Conservation (phyloP, 1,284 basidiomycete genomes). For the Serendipita sp. region DNA sequence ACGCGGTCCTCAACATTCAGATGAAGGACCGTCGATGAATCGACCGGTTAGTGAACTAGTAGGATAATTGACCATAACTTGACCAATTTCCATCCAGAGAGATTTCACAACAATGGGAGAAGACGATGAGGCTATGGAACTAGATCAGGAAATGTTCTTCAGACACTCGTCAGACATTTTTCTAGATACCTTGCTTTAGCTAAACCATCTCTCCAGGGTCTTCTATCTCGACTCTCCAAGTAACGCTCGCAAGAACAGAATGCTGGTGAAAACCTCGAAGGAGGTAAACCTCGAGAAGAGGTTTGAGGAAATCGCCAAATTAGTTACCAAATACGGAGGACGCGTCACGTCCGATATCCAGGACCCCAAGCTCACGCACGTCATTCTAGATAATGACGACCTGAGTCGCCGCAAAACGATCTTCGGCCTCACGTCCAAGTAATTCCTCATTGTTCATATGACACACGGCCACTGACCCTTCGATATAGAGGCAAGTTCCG, state of each 20-base stretch:
- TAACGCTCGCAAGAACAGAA: constrained; percentile 52
- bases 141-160: constrained; percentile 65
- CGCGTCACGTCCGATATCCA: constrained; percentile 42
- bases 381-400: constrained; percentile 69
- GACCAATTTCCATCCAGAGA: too few species aligned
- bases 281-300: constrained; percentile 21
- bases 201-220: constrained; percentile 30
- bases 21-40: too few species aligned
- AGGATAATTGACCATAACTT: too few species aligned
- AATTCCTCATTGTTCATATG: constrained; percentile 14
- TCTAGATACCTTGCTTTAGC: not conserved
- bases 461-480: constrained; percentile 14
- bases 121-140: constrained; percentile 46
- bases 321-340: constrained; percentile 59
- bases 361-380: constrained; percentile 69
- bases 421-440: constrained; percentile 59
- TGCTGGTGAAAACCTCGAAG: constrained; percentile 41
- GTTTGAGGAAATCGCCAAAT: constrained; percentile 35
- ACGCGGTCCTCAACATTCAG: not conserved
- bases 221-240: constrained; percentile 77
- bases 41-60: too few species aligned
- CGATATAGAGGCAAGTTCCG: constrained; percentile 56
- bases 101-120: constrained; percentile 47
- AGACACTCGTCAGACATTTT: constrained; percentile 51
- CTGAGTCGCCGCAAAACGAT: constrained; percentile 53